These are phyloP conservation scores for Auxenochlorella pyrenoidosa DNA, from an alignment of 139 green algal genomes.

Conservation along the genomic window DNA sequence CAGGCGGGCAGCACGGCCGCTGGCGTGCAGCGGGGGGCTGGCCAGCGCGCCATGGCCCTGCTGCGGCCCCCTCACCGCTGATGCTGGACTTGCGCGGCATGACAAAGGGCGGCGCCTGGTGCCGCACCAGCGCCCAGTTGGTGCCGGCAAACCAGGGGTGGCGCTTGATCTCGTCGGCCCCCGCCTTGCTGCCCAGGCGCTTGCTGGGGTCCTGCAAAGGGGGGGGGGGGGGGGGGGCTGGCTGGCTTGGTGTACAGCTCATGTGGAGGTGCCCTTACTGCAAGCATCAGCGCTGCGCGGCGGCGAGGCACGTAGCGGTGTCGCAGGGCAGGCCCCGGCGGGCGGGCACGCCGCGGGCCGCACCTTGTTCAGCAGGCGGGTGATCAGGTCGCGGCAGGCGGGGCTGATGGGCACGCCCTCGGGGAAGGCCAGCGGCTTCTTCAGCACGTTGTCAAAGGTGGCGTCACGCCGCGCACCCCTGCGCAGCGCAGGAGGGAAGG, in stretches of 20 bases:
- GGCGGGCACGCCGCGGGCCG: too few relatives aligned
- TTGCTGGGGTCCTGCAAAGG: conserved; percentile 48
- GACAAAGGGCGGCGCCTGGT: conserved; percentile 47
- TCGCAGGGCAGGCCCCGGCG: too few relatives aligned
- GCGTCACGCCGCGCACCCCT: conserved; percentile 71
- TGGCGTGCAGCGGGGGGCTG: too few relatives aligned
- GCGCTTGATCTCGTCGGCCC: conserved; percentile 95
- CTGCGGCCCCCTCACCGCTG: not conserved
- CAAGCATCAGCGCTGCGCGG: too few relatives aligned
- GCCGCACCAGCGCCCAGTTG: conserved; percentile 90
- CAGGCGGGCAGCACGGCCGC: too few relatives aligned
- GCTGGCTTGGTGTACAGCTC: not conserved
- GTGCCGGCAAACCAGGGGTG: conserved; percentile 92
- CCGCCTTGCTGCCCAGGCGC: conserved; percentile 73
- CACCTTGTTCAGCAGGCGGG: conserved; percentile 84
- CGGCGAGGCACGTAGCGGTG: too few relatives aligned
- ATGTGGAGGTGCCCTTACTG: too few relatives aligned
- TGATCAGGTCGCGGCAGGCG: conserved; percentile 79
- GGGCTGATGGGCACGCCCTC: conserved; percentile 57
- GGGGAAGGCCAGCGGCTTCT: conserved; percentile 86
- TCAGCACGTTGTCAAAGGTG: conserved; percentile 97
- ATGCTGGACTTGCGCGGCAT: not conserved
- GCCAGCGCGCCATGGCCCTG: not conserved
- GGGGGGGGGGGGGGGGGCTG: not conserved
- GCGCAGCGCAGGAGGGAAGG: not conserved